These are phyloP conservation scores for Chalciporus piperatus DNA, from an alignment of 768 basidiomycete genomes.

Conservation along the genomic window DNA sequence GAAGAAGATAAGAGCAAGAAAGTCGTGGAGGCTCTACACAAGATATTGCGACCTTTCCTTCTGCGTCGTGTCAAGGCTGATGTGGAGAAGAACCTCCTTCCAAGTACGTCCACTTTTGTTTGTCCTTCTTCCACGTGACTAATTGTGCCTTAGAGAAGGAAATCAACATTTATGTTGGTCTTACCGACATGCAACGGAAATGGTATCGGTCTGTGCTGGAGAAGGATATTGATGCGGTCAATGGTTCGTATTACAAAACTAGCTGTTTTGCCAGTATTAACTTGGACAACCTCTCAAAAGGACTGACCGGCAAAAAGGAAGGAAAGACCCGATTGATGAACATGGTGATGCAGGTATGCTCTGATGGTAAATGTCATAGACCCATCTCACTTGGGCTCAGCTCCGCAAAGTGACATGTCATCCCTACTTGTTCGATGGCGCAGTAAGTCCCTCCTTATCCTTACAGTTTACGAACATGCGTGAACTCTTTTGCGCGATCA, in stretches of 20 bases:
- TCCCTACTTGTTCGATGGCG: conserved; percentile 91
- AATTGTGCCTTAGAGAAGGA: conserved; percentile 72
- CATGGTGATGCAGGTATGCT: conserved; percentile 94
- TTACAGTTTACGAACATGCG: neutral
- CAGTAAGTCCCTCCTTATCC: conserved; percentile 43
- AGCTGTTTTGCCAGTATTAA: neutral
- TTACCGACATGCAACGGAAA: conserved; percentile 96
- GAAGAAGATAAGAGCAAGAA: conserved; percentile 87
- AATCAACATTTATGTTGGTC: conserved; percentile 96
- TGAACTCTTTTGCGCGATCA: conserved; percentile 21
- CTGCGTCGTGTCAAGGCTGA: conserved; percentile 93
- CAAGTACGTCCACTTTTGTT: conserved; percentile 50
- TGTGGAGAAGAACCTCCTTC: conserved; percentile 93
- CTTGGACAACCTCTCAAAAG: conserved; percentile 34
- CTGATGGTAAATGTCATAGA: neutral
- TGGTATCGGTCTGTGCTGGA: conserved; percentile 97
- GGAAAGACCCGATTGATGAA: conserved; percentile 98
- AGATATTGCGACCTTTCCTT: conserved; percentile 93
- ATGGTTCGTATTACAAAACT: conserved; percentile 50
- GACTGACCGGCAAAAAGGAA: conserved; percentile 94
- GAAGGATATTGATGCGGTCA: conserved; percentile 98
- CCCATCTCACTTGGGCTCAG: conserved; percentile 19
- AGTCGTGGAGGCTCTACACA: conserved; percentile 95
- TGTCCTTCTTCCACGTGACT: neutral
- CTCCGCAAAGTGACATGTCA: conserved; percentile 87